Percentiles rank a stretch among this genome's conserved stretches.
Conservation (phyloP, 306 rosid genomes). For the Vigna unguiculata region DNA sequence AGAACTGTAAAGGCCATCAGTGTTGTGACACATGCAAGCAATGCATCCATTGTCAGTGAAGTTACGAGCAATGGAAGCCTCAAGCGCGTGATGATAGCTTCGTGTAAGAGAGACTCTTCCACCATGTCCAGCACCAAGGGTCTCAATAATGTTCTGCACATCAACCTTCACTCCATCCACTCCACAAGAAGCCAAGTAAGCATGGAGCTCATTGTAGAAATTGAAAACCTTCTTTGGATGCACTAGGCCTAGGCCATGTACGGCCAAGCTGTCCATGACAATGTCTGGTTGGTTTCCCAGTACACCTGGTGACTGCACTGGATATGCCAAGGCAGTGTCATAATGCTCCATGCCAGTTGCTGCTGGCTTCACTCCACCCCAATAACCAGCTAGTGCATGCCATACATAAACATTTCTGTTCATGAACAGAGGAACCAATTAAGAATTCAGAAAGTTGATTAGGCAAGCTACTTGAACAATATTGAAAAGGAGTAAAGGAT, state of each 20-base stretch:
- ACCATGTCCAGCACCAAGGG: constrained; percentile 93
- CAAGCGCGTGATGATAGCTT: constrained; percentile 86
- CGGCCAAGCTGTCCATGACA: constrained; percentile 89
- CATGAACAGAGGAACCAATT: constrained; percentile 24
- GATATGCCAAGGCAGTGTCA: constrained; percentile 85
- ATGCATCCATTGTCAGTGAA: constrained; percentile 94
- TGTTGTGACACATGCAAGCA: constrained; percentile 98
- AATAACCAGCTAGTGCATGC: constrained; percentile 98
- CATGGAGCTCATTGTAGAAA: constrained; percentile 94
- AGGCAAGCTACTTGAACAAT: background rate
- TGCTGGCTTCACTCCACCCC: constrained; percentile 99
- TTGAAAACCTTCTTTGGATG: constrained; percentile 88
- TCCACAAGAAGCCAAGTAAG: constrained; percentile 93
- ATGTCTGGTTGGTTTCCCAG: constrained; percentile 92
- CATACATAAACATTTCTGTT: constrained; percentile 85
- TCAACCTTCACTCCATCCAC: constrained; percentile 98
- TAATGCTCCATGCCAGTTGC: constrained; percentile 93
- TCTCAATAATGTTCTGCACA: constrained; percentile 94
- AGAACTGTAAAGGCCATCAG: constrained; percentile 84
- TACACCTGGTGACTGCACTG: constrained; percentile 85
- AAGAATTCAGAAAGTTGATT: constrained; percentile 2
- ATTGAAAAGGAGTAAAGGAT: constrained; percentile 8
- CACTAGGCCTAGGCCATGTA: constrained; percentile 93
- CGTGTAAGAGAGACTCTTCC: constrained; percentile 93
- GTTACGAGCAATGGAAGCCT: constrained; percentile 84